Percentiles rank a stretch among this genome's conserved stretches.
Evolutionary conservation across 345 rosid species (phyloP).

Genomic region (Iberis pinnata): DNA sequence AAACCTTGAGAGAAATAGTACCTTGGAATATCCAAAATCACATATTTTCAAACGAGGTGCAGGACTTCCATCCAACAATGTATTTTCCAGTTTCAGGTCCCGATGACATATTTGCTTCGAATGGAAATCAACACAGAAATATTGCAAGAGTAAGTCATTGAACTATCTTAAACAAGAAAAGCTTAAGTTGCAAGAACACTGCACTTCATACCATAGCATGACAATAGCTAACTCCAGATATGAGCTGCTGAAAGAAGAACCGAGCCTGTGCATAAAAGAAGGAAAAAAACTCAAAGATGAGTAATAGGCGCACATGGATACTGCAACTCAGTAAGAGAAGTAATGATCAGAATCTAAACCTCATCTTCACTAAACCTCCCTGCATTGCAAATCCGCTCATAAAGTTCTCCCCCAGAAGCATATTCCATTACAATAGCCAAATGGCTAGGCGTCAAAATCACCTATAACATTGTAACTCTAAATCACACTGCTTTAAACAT

Average conservation of each 20-base stretch:
- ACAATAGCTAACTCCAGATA: conserved; percentile 89
- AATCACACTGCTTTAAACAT: too few species aligned
- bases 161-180: neutral
- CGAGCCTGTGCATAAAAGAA: conserved; percentile 57
- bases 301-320: neutral
- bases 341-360: conserved; percentile 30
- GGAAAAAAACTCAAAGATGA: conserved; percentile 7
- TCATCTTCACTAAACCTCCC: conserved; percentile 91
- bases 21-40: conserved; percentile 98
- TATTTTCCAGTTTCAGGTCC: conserved; percentile 80
- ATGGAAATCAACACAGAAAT: conserved; percentile 11
- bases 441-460: conserved; percentile 87
- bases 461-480: too few species aligned
- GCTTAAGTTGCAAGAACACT: neutral
- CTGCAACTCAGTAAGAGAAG: neutral
- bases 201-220: conserved; percentile 70
- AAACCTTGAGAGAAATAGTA: conserved; percentile 30
- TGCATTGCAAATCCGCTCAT: conserved; percentile 75
- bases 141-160: neutral
- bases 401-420: conserved; percentile 94
- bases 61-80: conserved; percentile 86
- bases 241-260: conserved; percentile 95
- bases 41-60: conserved; percentile 93
- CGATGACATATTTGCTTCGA: conserved; percentile 96
- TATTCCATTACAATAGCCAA: conserved; percentile 96